These are phyloP conservation scores for Beauveria pseudobassiana DNA, from an alignment of 2,329 filamentous ascomycete genomes.

Conservation along the genomic window DNA sequence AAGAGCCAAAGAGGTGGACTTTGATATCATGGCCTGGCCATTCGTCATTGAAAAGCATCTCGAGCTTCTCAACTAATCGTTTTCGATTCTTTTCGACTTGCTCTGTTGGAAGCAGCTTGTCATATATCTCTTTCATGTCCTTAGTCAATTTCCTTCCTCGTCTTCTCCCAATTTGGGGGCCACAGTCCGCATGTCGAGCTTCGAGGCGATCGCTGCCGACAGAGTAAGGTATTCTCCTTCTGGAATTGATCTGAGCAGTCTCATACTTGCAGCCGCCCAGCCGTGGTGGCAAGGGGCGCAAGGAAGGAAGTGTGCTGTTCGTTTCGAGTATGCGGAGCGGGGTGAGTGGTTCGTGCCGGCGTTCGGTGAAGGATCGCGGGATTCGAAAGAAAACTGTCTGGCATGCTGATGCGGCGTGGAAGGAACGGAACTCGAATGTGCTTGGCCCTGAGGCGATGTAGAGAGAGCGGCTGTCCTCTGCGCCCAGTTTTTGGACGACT, in stretches of 20 bases:
- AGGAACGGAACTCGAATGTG: conserved; percentile 80
- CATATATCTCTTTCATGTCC: conserved; percentile 81
- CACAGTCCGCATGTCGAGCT: conserved; percentile 62
- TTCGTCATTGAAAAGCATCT: conserved; percentile 78
- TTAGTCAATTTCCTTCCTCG: conserved; percentile 68
- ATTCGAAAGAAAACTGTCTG: conserved; percentile 72
- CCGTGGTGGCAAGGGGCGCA: conserved; percentile 55
- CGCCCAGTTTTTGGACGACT: conserved; percentile 24
- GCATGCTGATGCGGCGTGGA: conserved; percentile 89
- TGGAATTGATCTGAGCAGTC: conserved; percentile 71
- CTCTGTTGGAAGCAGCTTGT: conserved; percentile 72
- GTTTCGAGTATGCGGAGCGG: conserved; percentile 82
- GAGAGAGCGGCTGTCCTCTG: conserved; percentile 22
- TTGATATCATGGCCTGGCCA: conserved; percentile 89
- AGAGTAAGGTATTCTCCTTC: conserved; percentile 85
- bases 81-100: conserved; percentile 70
- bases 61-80: conserved; percentile 77
- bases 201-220: conserved; percentile 73
- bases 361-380: conserved; percentile 71
- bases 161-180: conserved; percentile 63
- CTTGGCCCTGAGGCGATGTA: conserved; percentile 23
- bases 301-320: conserved; percentile 62
- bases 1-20: conserved; percentile 95
- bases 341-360: conserved; percentile 75
- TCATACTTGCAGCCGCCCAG: conserved; percentile 75